Percentiles rank a stretch among this genome's conserved stretches.
phyloP scores from a whole-genome alignment of 441 rosid species.

The Brassica balearica region DNA sequence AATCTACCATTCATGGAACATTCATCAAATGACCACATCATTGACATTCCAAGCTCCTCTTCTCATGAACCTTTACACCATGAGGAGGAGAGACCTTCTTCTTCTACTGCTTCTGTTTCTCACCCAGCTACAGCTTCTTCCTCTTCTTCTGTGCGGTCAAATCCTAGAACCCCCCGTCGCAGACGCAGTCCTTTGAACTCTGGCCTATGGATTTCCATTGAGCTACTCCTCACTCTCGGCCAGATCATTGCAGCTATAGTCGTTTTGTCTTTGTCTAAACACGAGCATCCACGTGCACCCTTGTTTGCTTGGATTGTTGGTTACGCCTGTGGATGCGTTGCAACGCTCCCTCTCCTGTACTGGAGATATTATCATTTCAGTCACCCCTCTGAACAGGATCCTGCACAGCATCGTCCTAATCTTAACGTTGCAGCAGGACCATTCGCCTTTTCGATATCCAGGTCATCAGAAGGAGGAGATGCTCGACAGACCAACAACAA shows the following conservation, averaged over 20 bases:
- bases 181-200: conserved; percentile 94
- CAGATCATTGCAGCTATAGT: conserved; percentile 86
- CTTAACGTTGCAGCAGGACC: conserved; percentile 75
- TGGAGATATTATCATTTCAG: conserved; percentile 63
- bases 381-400: conserved; percentile 54
- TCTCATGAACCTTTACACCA: conserved; percentile 58
- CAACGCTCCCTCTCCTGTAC: conserved; percentile 84
- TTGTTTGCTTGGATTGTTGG: conserved; percentile 90
- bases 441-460: conserved; percentile 69
- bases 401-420: conserved; percentile 70
- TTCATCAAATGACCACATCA: conserved; percentile 59
- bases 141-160: conserved; percentile 56
- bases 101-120: conserved; percentile 27
- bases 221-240: conserved; percentile 76
- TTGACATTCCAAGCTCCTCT: conserved; percentile 56
- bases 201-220: conserved; percentile 90
- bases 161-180: conserved; percentile 66
- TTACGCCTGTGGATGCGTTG: conserved; percentile 92
- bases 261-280: conserved; percentile 74
- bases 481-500: conserved; percentile 39
- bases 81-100: conserved; percentile 56
- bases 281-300: conserved; percentile 84
- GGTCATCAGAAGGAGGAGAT: conserved; percentile 58
- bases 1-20: conserved; percentile 44
- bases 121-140: conserved; percentile 52